Evolutionary conservation across 768 basidiomycete species (phyloP).

Genomic region (Fistulinella prunicolor): DNA sequence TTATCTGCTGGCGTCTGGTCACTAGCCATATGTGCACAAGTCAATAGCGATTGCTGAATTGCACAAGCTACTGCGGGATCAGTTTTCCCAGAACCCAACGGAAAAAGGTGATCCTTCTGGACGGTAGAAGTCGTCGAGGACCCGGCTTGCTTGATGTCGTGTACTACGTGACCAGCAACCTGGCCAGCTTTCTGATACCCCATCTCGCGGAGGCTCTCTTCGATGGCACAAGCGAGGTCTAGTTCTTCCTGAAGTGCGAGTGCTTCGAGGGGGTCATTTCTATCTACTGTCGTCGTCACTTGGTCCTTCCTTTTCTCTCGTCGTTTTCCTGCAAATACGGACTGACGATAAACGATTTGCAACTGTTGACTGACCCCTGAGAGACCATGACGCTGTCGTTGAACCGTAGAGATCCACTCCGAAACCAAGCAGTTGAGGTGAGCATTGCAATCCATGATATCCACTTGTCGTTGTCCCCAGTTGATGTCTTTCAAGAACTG

Average conservation of each 20-base stretch:
- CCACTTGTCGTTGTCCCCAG: constrained; percentile 17
- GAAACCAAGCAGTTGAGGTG: constrained; percentile 32
- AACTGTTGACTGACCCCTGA: constrained; percentile 34
- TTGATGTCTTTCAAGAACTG: constrained; percentile 40
- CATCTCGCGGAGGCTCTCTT: constrained; percentile 40
- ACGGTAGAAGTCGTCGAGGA: constrained; percentile 4
- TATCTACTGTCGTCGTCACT: constrained; percentile 1
- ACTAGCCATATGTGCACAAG: constrained; percentile 8
- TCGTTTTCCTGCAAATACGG: constrained; percentile 3
- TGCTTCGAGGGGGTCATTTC: constrained; percentile 13
- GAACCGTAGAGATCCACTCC: constrained; percentile 31
- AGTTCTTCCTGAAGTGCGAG: constrained; percentile 35
- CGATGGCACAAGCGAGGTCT: constrained; percentile 46
- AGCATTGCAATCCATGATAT: constrained; percentile 19
- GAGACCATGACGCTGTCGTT: constrained; percentile 22
- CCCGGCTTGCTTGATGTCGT: constrained; percentile 6
- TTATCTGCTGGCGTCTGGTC: neutral
- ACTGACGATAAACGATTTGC: constrained; percentile 40
- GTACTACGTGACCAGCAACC: constrained; percentile 6
- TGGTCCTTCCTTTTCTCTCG: constrained; percentile 1
- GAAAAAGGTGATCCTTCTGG: constrained; percentile 11
- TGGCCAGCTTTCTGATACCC: constrained; percentile 3
- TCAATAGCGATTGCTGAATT: constrained; percentile 27
- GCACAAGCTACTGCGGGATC: constrained; percentile 30
- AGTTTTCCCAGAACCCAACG: constrained; percentile 1